Evolutionary conservation across 2,329 filamentous ascomycete species (phyloP).

Genomic region (Beauveria asiatica): DNA sequence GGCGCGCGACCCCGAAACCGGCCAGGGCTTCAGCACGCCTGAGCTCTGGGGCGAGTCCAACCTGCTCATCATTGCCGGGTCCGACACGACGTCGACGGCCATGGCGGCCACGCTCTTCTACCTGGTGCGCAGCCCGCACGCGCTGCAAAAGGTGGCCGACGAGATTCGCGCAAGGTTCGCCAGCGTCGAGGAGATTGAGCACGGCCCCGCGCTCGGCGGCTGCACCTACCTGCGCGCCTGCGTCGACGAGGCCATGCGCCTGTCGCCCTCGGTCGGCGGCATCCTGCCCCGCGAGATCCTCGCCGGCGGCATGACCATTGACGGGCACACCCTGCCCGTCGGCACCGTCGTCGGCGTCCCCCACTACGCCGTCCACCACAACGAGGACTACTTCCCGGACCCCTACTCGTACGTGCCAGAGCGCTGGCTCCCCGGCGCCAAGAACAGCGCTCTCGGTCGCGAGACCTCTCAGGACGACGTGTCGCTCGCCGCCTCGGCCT

Average conservation of each 20-base stretch:
- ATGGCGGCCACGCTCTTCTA: slow-evolving; percentile 56
- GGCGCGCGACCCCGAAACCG: slow-evolving; percentile 63
- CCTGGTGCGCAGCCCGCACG: slow-evolving; percentile 43
- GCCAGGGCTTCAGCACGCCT: slow-evolving; percentile 53
- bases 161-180: slow-evolving; percentile 46
- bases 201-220: slow-evolving; percentile 38
- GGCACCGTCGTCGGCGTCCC: slow-evolving; percentile 57
- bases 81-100: slow-evolving; percentile 64
- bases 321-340: slow-evolving; percentile 44
- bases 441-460: slow-evolving; percentile 27
- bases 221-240: slow-evolving; percentile 55
- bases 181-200: slow-evolving; percentile 45
- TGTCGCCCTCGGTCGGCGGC: slow-evolving; percentile 53
- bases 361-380: slow-evolving; percentile 62
- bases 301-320: slow-evolving; percentile 44
- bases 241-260: slow-evolving; percentile 57
- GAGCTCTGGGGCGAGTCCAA: slow-evolving; percentile 67
- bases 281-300: slow-evolving; percentile 53
- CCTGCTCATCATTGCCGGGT: slow-evolving; percentile 61
- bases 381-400: slow-evolving; percentile 51
- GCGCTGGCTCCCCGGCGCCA: slow-evolving; percentile 51
- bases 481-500: slow-evolving; percentile 54
- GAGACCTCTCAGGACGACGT: slow-evolving; percentile 42
- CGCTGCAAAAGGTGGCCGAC: slow-evolving; percentile 36
- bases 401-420: slow-evolving; percentile 54